phyloP scores from a whole-genome alignment of 257 asterid species.

The Ehretia macrophylla region DNA sequence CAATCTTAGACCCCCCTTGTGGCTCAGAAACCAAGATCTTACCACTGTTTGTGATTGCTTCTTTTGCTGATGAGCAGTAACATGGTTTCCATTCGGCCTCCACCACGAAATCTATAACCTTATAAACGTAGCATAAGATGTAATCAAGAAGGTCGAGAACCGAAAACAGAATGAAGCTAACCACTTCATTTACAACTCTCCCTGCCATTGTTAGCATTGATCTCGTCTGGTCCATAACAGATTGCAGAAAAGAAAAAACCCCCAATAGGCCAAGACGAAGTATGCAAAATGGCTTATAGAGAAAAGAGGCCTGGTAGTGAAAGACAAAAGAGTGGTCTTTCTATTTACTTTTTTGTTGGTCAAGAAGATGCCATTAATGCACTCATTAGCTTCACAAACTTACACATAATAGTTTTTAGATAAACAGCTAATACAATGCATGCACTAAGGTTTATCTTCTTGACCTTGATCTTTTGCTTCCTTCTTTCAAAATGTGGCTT shows the following conservation, averaged over 20 bases:
- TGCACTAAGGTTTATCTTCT: too few relatives aligned
- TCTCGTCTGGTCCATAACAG: conserved; percentile 15
- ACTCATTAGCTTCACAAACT: conserved; percentile 1
- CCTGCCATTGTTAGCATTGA: conserved; percentile 31
- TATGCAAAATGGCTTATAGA: neutral
- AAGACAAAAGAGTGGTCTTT: neutral
- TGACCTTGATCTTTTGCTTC: too few relatives aligned
- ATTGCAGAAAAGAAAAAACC: neutral
- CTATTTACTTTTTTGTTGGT: neutral
- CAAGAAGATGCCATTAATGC: conserved; percentile 4
- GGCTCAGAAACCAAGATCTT: conserved; percentile 66
- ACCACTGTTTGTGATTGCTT: conserved; percentile 40
- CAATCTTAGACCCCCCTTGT: conserved; percentile 66
- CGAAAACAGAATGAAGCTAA: conserved; percentile 53
- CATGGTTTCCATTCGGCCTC: conserved; percentile 94
- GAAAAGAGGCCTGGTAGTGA: neutral
- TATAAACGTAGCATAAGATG: conserved; percentile 55
- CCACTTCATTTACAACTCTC: conserved; percentile 40
- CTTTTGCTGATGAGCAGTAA: conserved; percentile 61
- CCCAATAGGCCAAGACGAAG: too few relatives aligned
- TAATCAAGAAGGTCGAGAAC: conserved; percentile 62
- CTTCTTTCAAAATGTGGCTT: neutral
- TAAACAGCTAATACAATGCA: too few relatives aligned
- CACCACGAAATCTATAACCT: conserved; percentile 44
- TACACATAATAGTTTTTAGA: neutral